A percentile compares a stretch with the other conserved stretches of the same genome.
Evolutionary conservation across 441 rosid genomes (phyloP).

Genomic region (Metrosideros polymorpha): DNA sequence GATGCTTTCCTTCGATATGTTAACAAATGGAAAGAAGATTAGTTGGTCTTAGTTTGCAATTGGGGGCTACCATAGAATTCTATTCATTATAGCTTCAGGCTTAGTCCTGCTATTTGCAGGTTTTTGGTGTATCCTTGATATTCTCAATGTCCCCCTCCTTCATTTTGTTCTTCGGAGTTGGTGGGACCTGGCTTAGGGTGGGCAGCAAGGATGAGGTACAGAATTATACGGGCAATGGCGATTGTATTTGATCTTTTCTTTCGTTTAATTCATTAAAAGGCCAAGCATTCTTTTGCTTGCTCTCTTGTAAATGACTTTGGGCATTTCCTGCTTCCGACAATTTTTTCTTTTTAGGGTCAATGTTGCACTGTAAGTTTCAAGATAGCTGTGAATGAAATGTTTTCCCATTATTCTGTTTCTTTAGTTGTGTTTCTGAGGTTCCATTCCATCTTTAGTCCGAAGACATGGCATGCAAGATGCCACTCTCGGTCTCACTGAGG

Average conservation of each 20-base stretch:
- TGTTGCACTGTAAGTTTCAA: not conserved
- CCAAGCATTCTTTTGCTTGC: not conserved
- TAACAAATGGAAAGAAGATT: conserved; percentile 94
- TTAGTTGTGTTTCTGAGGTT: not conserved
- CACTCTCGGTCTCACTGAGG: not conserved
- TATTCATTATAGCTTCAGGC: not conserved
- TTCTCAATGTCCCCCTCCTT: not conserved
- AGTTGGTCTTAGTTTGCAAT: not conserved
- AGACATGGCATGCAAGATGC: not conserved
- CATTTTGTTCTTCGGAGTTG: not conserved
- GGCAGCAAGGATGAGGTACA: not conserved
- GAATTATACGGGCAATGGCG: not conserved
- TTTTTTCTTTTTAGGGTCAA: not conserved
- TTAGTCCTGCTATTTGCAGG: not conserved
- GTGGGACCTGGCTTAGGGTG: not conserved
- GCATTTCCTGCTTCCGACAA: not conserved
- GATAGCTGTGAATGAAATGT: not conserved
- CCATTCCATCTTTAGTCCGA: not conserved
- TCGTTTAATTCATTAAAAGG: not conserved
- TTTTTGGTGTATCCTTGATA: not conserved
- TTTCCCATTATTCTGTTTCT: not conserved
- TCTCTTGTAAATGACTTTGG: not conserved
- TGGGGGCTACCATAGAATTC: not conserved
- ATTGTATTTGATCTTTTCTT: not conserved
- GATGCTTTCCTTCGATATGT: conserved; percentile 71